Evolutionary conservation across 2,329 filamentous ascomycete genomes (phyloP).

Genomic region (Ascochyta koolunga): DNA sequence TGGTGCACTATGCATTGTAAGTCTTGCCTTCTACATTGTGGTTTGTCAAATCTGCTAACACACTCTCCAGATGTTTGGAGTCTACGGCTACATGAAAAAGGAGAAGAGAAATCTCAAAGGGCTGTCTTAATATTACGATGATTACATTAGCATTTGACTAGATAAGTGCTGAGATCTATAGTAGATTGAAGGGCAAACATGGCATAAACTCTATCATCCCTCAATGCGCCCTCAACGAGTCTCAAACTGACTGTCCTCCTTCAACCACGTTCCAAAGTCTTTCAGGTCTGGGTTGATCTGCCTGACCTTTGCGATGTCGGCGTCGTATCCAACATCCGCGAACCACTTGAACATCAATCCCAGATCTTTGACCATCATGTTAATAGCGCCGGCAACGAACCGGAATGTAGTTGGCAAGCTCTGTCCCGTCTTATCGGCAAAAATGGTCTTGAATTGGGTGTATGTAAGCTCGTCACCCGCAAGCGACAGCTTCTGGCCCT

Average conservation of each 20-base stretch:
- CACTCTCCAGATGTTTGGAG: too few relatives aligned
- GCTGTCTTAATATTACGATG: too few relatives aligned
- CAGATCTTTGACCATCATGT: constrained; percentile 47
- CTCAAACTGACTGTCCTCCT: constrained; percentile 48
- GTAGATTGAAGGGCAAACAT: too few relatives aligned
- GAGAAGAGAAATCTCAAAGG: too few relatives aligned
- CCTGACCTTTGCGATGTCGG: constrained; percentile 50
- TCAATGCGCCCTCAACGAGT: constrained; percentile 5
- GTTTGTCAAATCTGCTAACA: too few relatives aligned
- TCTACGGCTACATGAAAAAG: too few relatives aligned
- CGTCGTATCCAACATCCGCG: constrained; percentile 49
- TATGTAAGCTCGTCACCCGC: constrained; percentile 58
- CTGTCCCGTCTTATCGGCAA: constrained; percentile 52
- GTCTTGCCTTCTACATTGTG: too few relatives aligned
- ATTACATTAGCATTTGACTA: too few relatives aligned
- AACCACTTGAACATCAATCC: constrained; percentile 58
- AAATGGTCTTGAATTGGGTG: constrained; percentile 48
- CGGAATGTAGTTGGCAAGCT: constrained; percentile 50
- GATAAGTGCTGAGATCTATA: too few relatives aligned
- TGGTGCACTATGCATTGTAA: too few relatives aligned
- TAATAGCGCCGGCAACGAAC: constrained; percentile 37
- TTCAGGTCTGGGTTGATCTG: constrained; percentile 52
- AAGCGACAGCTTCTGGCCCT: constrained; percentile 50
- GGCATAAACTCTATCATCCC: too few relatives aligned
- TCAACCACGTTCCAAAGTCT: constrained; percentile 54